Conservation (phyloP, 2,329 filamentous ascomycete genomes). For the Gliomastix tumulicola region DNA sequence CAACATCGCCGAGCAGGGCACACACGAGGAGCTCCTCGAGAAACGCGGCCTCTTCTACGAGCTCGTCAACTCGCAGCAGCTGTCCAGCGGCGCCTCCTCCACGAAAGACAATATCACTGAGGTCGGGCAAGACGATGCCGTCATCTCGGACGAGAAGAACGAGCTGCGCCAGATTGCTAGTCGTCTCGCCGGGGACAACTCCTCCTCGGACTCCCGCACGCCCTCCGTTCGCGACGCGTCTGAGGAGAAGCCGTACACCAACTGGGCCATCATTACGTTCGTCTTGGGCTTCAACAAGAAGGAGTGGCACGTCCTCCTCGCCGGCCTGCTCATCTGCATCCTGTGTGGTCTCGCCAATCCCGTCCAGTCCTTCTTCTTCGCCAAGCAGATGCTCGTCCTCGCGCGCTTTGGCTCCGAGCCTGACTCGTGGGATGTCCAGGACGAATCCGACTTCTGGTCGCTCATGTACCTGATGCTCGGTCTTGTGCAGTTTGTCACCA, state of each 20-base stretch:
- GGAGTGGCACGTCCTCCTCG: constrained; percentile 67
- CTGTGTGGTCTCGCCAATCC: constrained; percentile 80
- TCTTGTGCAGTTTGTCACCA: constrained; percentile 32
- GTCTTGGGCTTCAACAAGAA: constrained; percentile 72
- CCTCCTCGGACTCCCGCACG: too few species aligned
- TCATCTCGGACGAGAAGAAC: too few species aligned
- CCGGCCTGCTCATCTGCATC: constrained; percentile 66
- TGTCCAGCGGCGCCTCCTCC: too few species aligned
- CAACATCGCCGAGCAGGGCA: constrained; percentile 48
- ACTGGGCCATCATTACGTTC: constrained; percentile 72
- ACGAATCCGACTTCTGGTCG: constrained; percentile 52
- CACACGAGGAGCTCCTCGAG: constrained; percentile 40
- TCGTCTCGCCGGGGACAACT: too few species aligned
- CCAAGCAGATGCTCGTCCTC: background rate
- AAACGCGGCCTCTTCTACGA: too few species aligned
- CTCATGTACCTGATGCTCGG: constrained; percentile 58
- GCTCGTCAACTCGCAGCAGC: too few species aligned
- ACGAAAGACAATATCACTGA: too few species aligned
- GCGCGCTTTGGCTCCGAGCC: background rate
- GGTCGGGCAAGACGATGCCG: too few species aligned
- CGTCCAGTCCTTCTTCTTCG: constrained; percentile 25
- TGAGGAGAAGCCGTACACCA: constrained; percentile 45
- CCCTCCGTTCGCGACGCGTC: too few species aligned
- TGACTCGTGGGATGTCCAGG: constrained; percentile 13
- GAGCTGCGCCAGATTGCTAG: too few species aligned